Base-by-base conservation (phyloP, 169 alveolate species). In the Plasmodium berghei region DNA sequence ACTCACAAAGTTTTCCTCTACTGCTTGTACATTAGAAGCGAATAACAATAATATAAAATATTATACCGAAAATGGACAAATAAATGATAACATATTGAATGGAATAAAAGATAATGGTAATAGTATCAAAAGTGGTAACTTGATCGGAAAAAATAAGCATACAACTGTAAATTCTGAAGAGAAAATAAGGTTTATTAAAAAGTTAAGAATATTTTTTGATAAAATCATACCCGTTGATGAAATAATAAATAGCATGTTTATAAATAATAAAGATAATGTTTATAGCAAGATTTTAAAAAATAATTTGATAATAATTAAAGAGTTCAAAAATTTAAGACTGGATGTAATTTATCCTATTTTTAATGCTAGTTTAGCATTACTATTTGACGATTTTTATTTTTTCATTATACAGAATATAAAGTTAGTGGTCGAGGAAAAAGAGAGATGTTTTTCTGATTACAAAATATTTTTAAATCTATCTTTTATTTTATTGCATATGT, bases 341-440 rank as follows among this genome's bases (percentile, higher is more conserved):
- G 75, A 83, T 14, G 54, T 83, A 24, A 46, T 83, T 2, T 83
- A 83, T 83, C 90, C 90, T 72, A 83, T 83, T 83, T 83, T 83
- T 83, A 83, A 83, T 62, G 83, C 90, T 20, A 83, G 90, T 26
- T 48, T 83, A 61, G 83, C 69, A 71, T 83, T 83, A 28, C 61
- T 83, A 42, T 83, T 83, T 83, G 90, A 83, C 40, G 90, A 83
- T 28, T 83, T 67, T 55, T 83, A 83, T 40, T 83, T 83, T 67
- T 83, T 83, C 61, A 83, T 83, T 61, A 83, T 83, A 66, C 90
- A 83, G 20, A 83, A 83, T 83, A 83, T 83, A 55, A 83, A 83
- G 18, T 55, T 83, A 83, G 73, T 83, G 18, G 56, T 83, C 40
- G 90, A 83, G 18, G 90, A 58, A 26, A 83, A 67, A 48, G 90